Base-by-base conservation (phyloP, 768 basidiomycete genomes). In the Tubosaeta sp. region DNA sequence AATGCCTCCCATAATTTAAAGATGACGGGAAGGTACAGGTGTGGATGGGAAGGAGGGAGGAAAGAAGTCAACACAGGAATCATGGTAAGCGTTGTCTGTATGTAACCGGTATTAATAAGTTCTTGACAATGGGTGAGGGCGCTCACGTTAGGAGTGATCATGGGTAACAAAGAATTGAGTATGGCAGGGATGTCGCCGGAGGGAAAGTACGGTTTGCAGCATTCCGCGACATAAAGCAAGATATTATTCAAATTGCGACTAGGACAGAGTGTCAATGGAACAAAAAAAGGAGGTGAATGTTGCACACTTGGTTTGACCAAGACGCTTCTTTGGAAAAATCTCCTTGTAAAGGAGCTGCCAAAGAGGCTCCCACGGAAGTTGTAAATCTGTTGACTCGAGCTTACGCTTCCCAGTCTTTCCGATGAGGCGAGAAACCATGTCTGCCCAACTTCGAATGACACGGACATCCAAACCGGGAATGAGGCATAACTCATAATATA, bases 1-100 rank as follows among this genome's bases (percentile, higher is more conserved):
- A 90, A 86, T 4, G 83, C 81, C 58, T 88, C 84, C 86, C 89
- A 89, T 5, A 90, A 69, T 50, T 76, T 82, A 71, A 91, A 88
- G 13, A 91, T 62, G 0, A 80, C 61, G 10, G 89, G 87, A 38
- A 90, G 69, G 63, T 90, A 92, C 8, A 82, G 71, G 47, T 86
- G 78, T 8, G 76, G 75, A 57, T 83, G 76, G 3, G 79, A 77
- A 5, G 80, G 81, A 4, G 90, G 90, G 30, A 92, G 70, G 70
- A 92, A 91, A 0, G 86, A 87, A 13, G 83, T 82, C 52, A 92
- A 62, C 70, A 90, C 84, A 3, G 87, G 86, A 34, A 87, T 69
- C 73, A 89, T 82, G n/a, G 77, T 80, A 44, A 90, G 68, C 19
- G 82, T 69, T 1, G 82, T 82, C 89, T 90, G 54, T 12, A 51